phyloP scores from a whole-genome alignment of 441 rosid genomes.

The Francoa sonchifolia region DNA sequence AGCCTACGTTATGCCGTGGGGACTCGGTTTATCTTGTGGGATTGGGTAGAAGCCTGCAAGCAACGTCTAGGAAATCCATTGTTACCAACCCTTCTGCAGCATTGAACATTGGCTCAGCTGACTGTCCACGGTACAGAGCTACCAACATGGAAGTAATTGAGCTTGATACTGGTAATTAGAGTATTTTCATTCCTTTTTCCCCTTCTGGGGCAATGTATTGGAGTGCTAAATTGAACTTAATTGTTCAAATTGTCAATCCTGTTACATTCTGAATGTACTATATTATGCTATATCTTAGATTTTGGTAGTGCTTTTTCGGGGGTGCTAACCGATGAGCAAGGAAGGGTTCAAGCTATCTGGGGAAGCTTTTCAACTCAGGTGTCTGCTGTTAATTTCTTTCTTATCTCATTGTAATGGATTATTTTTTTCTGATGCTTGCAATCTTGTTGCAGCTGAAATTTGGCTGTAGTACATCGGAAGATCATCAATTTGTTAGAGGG shows the following conservation, averaged over 20 bases:
- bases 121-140: slow-evolving; percentile 83
- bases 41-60: slow-evolving; percentile 72
- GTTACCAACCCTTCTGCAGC: slow-evolving; percentile 89
- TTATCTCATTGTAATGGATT: slow-evolving; percentile 4
- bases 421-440: neutral
- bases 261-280: slow-evolving; percentile 8
- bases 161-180: slow-evolving; percentile 69
- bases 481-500: slow-evolving; percentile 86
- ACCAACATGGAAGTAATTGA: slow-evolving; percentile 95
- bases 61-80: slow-evolving; percentile 84
- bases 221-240: slow-evolving; percentile 3
- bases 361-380: slow-evolving; percentile 95
- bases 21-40: slow-evolving; percentile 89
- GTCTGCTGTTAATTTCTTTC: slow-evolving; percentile 12
- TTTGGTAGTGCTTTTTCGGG: slow-evolving; percentile 93
- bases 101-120: slow-evolving; percentile 64
- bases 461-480: slow-evolving; percentile 65
- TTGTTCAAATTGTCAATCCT: slow-evolving; percentile 6
- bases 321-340: slow-evolving; percentile 75
- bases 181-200: slow-evolving; percentile 6
- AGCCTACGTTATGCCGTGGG: slow-evolving; percentile 78
- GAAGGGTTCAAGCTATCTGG: slow-evolving; percentile 93
- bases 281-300: slow-evolving; percentile 34
- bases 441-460: slow-evolving; percentile 63
- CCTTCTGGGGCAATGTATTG: too few species aligned